These are phyloP conservation scores for Favolaschia claudopus DNA, from an alignment of 768 basidiomycete genomes.

Conservation along the genomic window DNA sequence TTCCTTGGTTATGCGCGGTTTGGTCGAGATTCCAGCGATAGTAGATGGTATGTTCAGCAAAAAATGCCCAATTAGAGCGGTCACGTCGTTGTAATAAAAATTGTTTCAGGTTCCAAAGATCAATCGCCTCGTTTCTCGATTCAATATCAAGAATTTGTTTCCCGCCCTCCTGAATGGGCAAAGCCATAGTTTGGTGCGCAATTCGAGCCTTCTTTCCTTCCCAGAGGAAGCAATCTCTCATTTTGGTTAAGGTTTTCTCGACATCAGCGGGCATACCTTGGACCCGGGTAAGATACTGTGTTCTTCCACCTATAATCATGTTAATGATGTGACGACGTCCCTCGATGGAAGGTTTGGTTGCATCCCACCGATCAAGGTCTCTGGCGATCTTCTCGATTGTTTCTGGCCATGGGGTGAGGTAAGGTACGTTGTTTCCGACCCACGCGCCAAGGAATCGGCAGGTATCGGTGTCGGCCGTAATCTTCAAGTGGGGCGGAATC, in stretches of 20 bases:
- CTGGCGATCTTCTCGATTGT: not conserved
- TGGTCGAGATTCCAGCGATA: not conserved
- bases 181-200: not conserved
- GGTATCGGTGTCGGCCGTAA: not conserved
- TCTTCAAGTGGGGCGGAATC: not conserved
- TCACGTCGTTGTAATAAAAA: not conserved
- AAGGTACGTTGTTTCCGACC: not conserved
- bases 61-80: not conserved
- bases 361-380: not conserved
- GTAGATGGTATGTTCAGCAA: not conserved
- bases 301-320: no score
- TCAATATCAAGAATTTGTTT: no score
- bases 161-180: not conserved
- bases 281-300: slow-evolving; percentile 29
- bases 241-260: not conserved
- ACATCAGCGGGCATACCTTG: slow-evolving; percentile 25
- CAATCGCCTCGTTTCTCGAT: no score
- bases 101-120: no score
- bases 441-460: not conserved
- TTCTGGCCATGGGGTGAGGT: not conserved
- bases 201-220: not conserved
- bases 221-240: not conserved
- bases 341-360: no score
- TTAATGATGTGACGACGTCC: no score
- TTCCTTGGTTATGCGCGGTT: not conserved